These are phyloP conservation scores for Larix sibirica DNA, from an alignment of 83 land plant genomes.

Conservation along the genomic window DNA sequence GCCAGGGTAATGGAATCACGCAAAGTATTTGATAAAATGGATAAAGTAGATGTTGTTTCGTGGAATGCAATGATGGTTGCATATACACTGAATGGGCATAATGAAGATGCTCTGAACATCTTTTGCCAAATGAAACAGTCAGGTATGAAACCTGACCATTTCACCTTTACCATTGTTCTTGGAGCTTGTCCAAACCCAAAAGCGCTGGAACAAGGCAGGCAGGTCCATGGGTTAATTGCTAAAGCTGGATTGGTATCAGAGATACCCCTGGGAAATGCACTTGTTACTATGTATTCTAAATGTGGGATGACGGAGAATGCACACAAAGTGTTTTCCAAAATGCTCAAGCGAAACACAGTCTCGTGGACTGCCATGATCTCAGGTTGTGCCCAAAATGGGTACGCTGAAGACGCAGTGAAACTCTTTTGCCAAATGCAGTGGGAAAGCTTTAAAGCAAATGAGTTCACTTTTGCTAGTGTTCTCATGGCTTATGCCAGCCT, in stretches of 20 bases:
- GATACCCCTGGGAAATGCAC: neutral
- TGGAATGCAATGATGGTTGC: slow-evolving; percentile 70
- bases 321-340: neutral
- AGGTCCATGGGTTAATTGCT: slow-evolving; percentile 36
- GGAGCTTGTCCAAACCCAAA: slow-evolving; percentile 51
- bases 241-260: slow-evolving; percentile 37
- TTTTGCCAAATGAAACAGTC: slow-evolving; percentile 24
- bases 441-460: no score
- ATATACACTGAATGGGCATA: slow-evolving; percentile 41
- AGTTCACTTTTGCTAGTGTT: no score
- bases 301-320: slow-evolving; percentile 5
- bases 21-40: slow-evolving; percentile 36
- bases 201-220: slow-evolving; percentile 47
- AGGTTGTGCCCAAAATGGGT: neutral
- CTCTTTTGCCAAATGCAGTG: no score
- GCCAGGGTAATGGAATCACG: slow-evolving; percentile 39
- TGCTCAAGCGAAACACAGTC: neutral
- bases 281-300: slow-evolving; percentile 8
- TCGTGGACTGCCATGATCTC: slow-evolving; percentile 14
- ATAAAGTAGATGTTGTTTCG: slow-evolving; percentile 41
- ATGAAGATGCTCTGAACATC: slow-evolving; percentile 48
- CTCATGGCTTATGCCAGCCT: no score
- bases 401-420: neutral
- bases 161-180: slow-evolving; percentile 36
- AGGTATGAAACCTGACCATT: slow-evolving; percentile 26